Conservation (phyloP, 1,284 basidiomycete genomes). For the Rhodotorula sp. region DNA sequence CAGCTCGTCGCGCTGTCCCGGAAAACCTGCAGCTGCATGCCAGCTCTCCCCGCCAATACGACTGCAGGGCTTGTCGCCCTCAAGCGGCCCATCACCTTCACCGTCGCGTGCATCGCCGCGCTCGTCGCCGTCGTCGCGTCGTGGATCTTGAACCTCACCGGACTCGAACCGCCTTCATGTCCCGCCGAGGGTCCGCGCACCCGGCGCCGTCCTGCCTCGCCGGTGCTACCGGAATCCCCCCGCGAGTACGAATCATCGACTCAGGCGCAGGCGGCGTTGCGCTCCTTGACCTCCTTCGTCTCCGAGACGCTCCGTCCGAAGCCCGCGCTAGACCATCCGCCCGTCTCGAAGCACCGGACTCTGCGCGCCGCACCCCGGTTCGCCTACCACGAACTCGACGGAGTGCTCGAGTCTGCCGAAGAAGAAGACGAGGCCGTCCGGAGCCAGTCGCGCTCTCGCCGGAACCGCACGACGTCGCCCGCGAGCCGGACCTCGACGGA, state of each 20-base stretch:
- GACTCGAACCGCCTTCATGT: constrained; percentile 2
- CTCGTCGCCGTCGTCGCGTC: not conserved
- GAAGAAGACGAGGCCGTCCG: not conserved
- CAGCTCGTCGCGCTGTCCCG: not conserved
- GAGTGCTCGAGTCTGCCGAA: not conserved
- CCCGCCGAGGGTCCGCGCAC: constrained; percentile 2
- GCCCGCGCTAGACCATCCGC: not conserved
- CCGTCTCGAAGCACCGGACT: not conserved
- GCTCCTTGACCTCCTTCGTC: not conserved
- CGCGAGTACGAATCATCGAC: not conserved
- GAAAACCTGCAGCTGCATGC: not conserved
- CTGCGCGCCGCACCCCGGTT: not conserved
- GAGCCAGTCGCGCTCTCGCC: not conserved
- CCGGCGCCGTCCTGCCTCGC: not conserved
- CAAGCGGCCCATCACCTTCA: constrained; percentile 1
- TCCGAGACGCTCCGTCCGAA: not conserved
- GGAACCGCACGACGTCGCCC: too few species aligned
- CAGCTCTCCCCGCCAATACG: not conserved
- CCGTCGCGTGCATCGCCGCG: not conserved
- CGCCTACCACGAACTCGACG: constrained; percentile 11
- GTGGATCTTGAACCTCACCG: not conserved
- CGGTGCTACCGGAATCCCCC: not conserved
- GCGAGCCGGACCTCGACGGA: not conserved
- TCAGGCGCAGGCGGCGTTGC: not conserved
- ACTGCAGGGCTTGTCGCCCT: not conserved